phyloP scores from a whole-genome alignment of 176 grass and related monocot genomes.

The Cenchrus fungigraminus region DNA sequence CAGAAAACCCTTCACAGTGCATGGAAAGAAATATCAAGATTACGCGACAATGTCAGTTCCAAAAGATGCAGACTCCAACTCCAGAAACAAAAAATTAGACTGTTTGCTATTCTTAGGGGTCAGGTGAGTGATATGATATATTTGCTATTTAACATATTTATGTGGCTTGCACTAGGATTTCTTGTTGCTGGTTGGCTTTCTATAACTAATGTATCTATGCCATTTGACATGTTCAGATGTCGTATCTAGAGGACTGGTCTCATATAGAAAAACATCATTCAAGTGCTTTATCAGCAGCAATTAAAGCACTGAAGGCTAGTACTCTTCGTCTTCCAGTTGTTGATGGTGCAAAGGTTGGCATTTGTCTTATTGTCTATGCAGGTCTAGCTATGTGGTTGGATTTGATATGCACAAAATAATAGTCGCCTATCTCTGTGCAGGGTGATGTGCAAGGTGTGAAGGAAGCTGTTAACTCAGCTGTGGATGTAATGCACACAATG shows the following conservation, averaged over 20 bases:
- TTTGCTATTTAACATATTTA: constrained; percentile 22
- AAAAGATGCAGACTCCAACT: constrained; percentile 79
- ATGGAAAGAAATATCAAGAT: constrained; percentile 78
- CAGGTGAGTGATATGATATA: constrained; percentile 59
- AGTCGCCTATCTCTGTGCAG: constrained; percentile 56
- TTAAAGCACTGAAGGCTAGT: constrained; percentile 89
- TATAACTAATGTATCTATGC: constrained; percentile 41
- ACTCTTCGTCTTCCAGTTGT: constrained; percentile 95
- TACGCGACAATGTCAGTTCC: constrained; percentile 76
- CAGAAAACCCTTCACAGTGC: constrained; percentile 92
- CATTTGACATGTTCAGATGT: constrained; percentile 65
- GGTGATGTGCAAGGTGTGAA: constrained; percentile 77
- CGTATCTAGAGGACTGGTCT: constrained; percentile 83
- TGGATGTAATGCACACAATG: constrained; percentile 85
- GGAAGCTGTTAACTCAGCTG: constrained; percentile 76
- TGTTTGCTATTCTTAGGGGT: constrained; percentile 77
- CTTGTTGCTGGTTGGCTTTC: neutral
- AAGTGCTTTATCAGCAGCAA: constrained; percentile 79
- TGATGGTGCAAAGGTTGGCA: constrained; percentile 87
- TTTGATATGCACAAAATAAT: constrained; percentile 36
- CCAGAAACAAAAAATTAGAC: constrained; percentile 81
- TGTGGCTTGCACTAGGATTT: constrained; percentile 19
- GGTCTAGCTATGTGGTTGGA: constrained; percentile 1
- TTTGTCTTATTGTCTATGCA: constrained; percentile 2
- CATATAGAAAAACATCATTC: constrained; percentile 81